Conservation (phyloP, 208 protist species). For the Crithidia thermophila region DNA sequence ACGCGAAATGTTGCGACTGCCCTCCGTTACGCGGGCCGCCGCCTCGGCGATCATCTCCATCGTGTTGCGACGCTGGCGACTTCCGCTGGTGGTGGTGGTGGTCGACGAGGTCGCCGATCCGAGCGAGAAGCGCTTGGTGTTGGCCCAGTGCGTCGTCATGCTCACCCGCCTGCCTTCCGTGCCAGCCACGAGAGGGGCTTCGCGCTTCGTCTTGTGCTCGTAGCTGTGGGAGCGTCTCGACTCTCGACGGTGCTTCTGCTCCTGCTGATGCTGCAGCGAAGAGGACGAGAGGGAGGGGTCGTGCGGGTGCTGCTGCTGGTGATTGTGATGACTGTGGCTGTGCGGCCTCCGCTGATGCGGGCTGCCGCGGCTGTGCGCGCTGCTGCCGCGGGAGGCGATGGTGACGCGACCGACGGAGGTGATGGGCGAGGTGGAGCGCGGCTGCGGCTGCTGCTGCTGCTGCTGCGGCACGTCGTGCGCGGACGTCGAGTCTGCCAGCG, state of each 20-base stretch:
- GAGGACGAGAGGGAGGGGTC: neutral
- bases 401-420: neutral
- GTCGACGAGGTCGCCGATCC: neutral
- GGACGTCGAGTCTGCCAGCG: neutral
- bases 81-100: too few species aligned
- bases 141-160: conserved; percentile 1
- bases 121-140: neutral
- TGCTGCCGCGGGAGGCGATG: neutral
- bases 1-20: conserved; percentile 6
- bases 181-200: too few species aligned
- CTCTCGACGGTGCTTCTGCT: neutral
- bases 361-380: neutral
- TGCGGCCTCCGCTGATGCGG: too few species aligned
- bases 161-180: neutral
- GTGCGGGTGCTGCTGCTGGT: too few species aligned
- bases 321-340: too few species aligned
- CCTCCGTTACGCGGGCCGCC: neutral
- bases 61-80: neutral
- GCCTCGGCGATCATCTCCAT: neutral
- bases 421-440: neutral
- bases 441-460: neutral
- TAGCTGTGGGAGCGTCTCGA: neutral
- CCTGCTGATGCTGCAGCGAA: neutral
- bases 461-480: neutral
- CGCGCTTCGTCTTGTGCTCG: neutral